A percentile compares a stretch with the other conserved stretches of the same genome.
Evolutionary conservation across 177 flowering plant genomes (phyloP).

Genomic region (Vitis hybrid): DNA sequence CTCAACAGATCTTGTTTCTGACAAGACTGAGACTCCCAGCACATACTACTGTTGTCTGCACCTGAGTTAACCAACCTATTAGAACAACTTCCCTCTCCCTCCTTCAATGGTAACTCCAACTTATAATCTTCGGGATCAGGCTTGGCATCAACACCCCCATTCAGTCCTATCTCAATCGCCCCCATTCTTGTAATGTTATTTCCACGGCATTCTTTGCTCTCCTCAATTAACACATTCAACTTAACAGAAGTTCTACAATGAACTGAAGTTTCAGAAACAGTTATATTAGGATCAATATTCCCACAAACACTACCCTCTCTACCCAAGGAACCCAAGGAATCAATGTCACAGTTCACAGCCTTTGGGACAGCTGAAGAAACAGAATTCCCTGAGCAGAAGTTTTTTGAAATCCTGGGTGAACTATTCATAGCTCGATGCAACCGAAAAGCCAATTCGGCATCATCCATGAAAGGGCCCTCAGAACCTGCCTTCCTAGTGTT

Average conservation of each 20-base stretch:
- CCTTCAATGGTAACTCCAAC: constrained; percentile 15
- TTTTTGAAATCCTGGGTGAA: constrained; percentile 48
- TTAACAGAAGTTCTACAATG: neutral
- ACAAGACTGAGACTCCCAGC: constrained; percentile 22
- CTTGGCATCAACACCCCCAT: constrained; percentile 5
- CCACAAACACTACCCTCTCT: constrained; percentile 7
- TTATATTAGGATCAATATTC: constrained; percentile 12
- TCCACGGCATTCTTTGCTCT: too few species aligned
- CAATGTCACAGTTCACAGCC: neutral
- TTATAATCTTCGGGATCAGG: constrained; percentile 4
- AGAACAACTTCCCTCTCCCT: constrained; percentile 37
- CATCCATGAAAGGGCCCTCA: constrained; percentile 25
- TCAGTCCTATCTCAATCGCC: neutral
- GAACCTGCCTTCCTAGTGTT: neutral
- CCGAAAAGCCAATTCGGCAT: constrained; percentile 43
- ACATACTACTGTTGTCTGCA: constrained; percentile 23
- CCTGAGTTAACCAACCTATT: constrained; percentile 19
- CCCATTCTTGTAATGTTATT: too few species aligned
- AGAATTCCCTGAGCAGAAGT: constrained; percentile 17
- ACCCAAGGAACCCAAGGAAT: neutral
- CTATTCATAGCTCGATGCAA: constrained; percentile 54
- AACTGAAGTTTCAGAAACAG: constrained; percentile 7
- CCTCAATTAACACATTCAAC: too few species aligned
- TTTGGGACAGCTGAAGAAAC: constrained; percentile 12
- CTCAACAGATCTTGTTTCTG: constrained; percentile 10